Evolutionary conservation across 352 stramenopile genomes (phyloP).

Genomic region (Globisporangium parvum): DNA sequence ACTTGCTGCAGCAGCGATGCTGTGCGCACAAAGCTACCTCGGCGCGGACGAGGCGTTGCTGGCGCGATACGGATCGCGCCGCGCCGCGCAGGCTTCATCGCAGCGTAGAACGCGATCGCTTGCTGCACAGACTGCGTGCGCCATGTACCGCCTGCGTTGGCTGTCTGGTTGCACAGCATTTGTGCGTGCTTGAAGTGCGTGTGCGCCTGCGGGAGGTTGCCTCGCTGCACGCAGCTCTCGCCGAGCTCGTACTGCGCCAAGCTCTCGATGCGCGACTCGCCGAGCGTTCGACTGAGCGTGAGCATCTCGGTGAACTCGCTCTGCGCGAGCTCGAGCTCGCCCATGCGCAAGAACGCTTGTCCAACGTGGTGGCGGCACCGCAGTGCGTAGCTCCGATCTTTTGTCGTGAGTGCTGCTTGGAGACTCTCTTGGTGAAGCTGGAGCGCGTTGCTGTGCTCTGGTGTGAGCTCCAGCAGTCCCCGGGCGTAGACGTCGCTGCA

Average conservation of each 20-base stretch:
- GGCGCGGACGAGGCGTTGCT: not conserved
- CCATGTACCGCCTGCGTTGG: slow-evolving; percentile 29
- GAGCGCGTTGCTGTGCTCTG: slow-evolving; percentile 31
- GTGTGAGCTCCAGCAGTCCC: slow-evolving; percentile 27
- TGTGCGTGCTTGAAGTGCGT: slow-evolving; percentile 33
- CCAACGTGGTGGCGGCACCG: slow-evolving; percentile 33
- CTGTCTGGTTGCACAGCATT: slow-evolving; percentile 41
- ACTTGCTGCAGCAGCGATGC: not conserved
- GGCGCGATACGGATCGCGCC: slow-evolving; percentile 19
- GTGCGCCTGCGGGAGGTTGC: slow-evolving; percentile 32
- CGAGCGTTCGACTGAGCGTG: slow-evolving; percentile 25
- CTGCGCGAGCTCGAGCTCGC: slow-evolving; percentile 32
- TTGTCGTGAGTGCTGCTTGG: slow-evolving; percentile 23
- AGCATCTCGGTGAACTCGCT: slow-evolving; percentile 37
- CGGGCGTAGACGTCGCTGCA: slow-evolving; percentile 34
- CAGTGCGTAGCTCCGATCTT: slow-evolving; percentile 39
- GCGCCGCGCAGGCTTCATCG: slow-evolving; percentile 22
- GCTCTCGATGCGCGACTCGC: slow-evolving; percentile 35
- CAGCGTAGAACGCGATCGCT: slow-evolving; percentile 50
- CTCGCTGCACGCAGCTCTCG: slow-evolving; percentile 27
- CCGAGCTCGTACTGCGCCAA: slow-evolving; percentile 48
- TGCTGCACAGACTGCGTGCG: slow-evolving; percentile 33
- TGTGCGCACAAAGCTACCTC: not conserved
- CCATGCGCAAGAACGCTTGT: slow-evolving; percentile 24
- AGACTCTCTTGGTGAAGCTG: slow-evolving; percentile 42